phyloP scores from a whole-genome alignment of 805 yeast genomes.

The Cyberlindnera misumaiensis region DNA sequence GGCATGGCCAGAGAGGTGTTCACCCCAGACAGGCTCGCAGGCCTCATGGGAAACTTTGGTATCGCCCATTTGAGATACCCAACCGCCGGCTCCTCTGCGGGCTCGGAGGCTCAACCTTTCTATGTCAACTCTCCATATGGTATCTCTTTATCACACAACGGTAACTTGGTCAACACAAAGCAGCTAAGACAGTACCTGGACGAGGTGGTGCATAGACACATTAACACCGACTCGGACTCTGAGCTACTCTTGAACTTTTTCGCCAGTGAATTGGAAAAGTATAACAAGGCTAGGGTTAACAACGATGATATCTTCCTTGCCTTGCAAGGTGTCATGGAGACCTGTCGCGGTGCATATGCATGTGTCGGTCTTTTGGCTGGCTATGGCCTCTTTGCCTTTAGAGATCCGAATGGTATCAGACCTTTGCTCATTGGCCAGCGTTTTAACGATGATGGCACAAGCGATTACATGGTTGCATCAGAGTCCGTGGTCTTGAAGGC shows the following conservation, averaged over 20 bases:
- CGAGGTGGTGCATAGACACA: slow-evolving; percentile 92
- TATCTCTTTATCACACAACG: slow-evolving; percentile 84
- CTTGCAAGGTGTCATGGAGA: slow-evolving; percentile 68
- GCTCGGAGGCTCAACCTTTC: slow-evolving; percentile 97
- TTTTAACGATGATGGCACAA: slow-evolving; percentile 53
- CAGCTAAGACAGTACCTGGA: slow-evolving; percentile 77
- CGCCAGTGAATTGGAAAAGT: slow-evolving; percentile 85
- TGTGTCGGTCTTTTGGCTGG: slow-evolving; percentile 95
- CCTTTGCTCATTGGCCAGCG: slow-evolving; percentile 88
- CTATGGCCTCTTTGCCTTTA: slow-evolving; percentile 88
- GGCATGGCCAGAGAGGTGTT: slow-evolving; percentile 99
- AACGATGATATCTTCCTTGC: slow-evolving; percentile 86
- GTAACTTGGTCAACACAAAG: slow-evolving; percentile 84
- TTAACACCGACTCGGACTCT: slow-evolving; percentile 94
- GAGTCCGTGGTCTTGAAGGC: slow-evolving; percentile 94
- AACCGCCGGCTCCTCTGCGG: slow-evolving; percentile 94
- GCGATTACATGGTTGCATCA: slow-evolving; percentile 90
- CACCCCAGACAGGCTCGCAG: slow-evolving; percentile 70
- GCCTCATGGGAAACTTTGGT: slow-evolving; percentile 90
- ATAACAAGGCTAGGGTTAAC: slow-evolving; percentile 89
- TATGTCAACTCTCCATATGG: slow-evolving; percentile 98
- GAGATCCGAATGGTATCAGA: slow-evolving; percentile 96
- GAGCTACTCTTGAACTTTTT: slow-evolving; percentile 85
- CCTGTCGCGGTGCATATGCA: slow-evolving; percentile 95
- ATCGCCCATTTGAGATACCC: slow-evolving; percentile 93